phyloP scores from a whole-genome alignment of 495 filamentous ascomycete genomes.

The Daldinia loculata region DNA sequence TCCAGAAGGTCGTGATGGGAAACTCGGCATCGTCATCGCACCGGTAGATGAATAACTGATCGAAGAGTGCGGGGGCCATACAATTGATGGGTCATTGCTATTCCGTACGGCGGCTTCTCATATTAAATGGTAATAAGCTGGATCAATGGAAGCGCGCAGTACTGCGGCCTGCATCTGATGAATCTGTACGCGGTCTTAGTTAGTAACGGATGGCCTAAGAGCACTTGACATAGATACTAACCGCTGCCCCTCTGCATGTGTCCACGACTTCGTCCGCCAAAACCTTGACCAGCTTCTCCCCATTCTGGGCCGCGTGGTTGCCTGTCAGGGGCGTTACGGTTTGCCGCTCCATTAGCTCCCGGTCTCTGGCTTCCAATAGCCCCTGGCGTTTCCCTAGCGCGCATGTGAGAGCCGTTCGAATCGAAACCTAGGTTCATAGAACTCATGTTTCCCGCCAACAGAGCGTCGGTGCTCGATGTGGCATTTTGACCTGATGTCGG shows the following conservation, averaged over 20 bases:
- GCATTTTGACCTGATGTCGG: conserved; percentile 73
- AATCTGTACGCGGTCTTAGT: conserved; percentile 41
- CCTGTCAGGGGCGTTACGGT: conserved; percentile 76
- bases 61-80: neutral
- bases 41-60: neutral
- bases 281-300: conserved; percentile 67
- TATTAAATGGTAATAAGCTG: neutral
- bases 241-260: conserved; percentile 85
- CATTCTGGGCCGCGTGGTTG: conserved; percentile 90
- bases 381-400: conserved; percentile 62
- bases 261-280: conserved; percentile 71
- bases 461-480: conserved; percentile 62
- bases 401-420: conserved; percentile 52
- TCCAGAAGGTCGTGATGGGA: neutral
- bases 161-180: conserved; percentile 47
- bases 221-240: conserved; percentile 38
- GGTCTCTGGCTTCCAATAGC: conserved; percentile 90
- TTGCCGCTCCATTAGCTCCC: conserved; percentile 67
- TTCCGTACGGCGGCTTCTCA: neutral
- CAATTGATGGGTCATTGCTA: neutral
- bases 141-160: conserved; percentile 44
- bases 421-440: conserved; percentile 73
- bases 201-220: conserved; percentile 21
- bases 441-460: conserved; percentile 61
- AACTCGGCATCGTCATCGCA: neutral